Percentiles rank a stretch among this genome's conserved stretches.
Conservation (phyloP, 352 stramenopile genomes). For the Achlya hypogyna region DNA sequence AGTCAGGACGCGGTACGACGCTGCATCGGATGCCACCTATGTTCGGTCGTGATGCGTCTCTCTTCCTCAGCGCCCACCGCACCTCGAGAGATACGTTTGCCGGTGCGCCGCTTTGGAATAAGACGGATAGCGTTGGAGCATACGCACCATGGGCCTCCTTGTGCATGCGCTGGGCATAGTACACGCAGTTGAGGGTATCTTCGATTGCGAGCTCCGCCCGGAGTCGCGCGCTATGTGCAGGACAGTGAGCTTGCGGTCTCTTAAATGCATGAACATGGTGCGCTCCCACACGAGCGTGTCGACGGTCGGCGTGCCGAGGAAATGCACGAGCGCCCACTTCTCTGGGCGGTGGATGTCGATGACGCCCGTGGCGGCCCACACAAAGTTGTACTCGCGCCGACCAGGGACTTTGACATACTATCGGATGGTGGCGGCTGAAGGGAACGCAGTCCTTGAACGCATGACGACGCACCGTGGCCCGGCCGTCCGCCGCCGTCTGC, state of each 20-base stretch:
- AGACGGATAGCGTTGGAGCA: conserved; percentile 31
- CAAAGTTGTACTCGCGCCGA: conserved; percentile 55
- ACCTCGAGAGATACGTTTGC: background rate
- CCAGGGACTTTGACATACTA: conserved; percentile 44
- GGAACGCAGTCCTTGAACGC: background rate
- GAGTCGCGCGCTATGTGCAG: conserved; percentile 17
- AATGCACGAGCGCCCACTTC: conserved; percentile 49
- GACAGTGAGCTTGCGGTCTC: background rate
- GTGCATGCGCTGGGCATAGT: conserved; percentile 55
- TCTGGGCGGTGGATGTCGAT: conserved; percentile 71
- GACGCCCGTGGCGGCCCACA: conserved; percentile 60
- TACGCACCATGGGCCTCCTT: conserved; percentile 32
- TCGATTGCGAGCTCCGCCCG: conserved; percentile 46
- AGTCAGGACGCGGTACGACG: background rate
- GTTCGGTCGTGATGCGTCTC: background rate
- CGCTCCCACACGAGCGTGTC: conserved; percentile 15
- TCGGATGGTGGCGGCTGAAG: background rate
- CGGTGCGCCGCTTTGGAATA: conserved; percentile 22
- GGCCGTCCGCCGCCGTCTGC: conserved; percentile 32
- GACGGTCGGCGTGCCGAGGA: conserved; percentile 36
- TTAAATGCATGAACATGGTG: background rate
- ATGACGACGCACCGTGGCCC: conserved; percentile 30
- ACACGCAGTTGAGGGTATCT: conserved; percentile 48
- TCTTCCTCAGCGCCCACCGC: background rate
- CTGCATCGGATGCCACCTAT: background rate